Conservation (phyloP, 2,329 filamentous ascomycete genomes). For the Coniochaeta sp. region DNA sequence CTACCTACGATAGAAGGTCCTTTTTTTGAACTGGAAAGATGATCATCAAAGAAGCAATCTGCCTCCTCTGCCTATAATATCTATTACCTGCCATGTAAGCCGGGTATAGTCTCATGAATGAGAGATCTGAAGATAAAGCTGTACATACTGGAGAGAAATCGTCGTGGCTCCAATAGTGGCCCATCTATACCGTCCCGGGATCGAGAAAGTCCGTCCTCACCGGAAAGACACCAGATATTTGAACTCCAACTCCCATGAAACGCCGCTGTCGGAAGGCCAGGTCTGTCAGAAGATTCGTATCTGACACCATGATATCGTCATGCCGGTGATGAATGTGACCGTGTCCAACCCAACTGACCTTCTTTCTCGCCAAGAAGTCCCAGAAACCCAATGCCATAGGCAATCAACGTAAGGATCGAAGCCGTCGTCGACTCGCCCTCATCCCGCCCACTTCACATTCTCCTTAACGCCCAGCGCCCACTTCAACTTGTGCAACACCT, state of each 20-base stretch:
- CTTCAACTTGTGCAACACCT: slow-evolving; percentile 59
- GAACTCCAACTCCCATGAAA: not conserved
- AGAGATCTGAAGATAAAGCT: not conserved
- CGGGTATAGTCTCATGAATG: not conserved
- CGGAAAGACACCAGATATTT: not conserved
- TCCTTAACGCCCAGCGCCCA: slow-evolving; percentile 67
- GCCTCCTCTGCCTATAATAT: not conserved
- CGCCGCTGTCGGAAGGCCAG: not conserved
- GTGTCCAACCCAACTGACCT: not conserved
- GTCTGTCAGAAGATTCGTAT: not conserved
- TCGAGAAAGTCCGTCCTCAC: not conserved
- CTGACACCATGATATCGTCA: not conserved
- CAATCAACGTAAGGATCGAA: not conserved
- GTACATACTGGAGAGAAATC: not conserved
- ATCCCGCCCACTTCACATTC: slow-evolving; percentile 49
- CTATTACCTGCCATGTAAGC: not conserved
- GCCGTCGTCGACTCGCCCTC: slow-evolving; percentile 12
- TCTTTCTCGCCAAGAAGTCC: not conserved
- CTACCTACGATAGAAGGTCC: too few relatives aligned
- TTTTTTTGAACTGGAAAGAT: too few relatives aligned
- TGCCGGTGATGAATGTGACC: not conserved
- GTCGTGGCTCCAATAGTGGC: not conserved
- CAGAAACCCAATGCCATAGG: not conserved
- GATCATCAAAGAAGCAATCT: not conserved
- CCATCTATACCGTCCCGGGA: not conserved